Conservation (phyloP, 2,329 filamentous ascomycete species). For the Botryosphaeria dothidea region DNA sequence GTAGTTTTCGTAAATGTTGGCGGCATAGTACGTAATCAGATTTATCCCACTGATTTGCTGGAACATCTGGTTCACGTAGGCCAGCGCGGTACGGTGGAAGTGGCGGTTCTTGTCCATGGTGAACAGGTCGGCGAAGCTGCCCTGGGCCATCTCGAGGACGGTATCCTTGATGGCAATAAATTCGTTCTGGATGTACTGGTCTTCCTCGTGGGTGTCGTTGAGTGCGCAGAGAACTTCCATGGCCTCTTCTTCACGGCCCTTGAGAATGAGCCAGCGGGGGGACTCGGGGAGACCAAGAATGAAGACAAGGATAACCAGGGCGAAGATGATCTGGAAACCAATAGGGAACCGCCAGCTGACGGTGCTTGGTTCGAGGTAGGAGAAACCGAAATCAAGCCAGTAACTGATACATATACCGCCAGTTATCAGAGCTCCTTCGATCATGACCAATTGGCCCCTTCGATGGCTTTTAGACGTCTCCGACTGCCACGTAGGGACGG, state of each 20-base stretch:
- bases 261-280: conserved; percentile 59
- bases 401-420: conserved; percentile 47
- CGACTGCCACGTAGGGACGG: conserved; percentile 49
- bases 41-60: conserved; percentile 45
- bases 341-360: conserved; percentile 57
- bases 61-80: conserved; percentile 61
- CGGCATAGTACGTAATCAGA: conserved; percentile 33
- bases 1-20: conserved; percentile 44
- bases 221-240: conserved; percentile 36
- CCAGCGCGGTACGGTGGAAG: conserved; percentile 57
- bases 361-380: conserved; percentile 48
- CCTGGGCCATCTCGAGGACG: conserved; percentile 42
- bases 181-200: conserved; percentile 38
- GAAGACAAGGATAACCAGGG: conserved; percentile 51
- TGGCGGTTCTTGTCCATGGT: conserved; percentile 59
- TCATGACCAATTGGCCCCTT: conserved; percentile 50
- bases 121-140: conserved; percentile 59
- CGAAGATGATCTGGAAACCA: conserved; percentile 60
- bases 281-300: conserved; percentile 57
- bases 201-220: conserved; percentile 31
- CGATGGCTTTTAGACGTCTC: conserved; percentile 49
- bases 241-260: conserved; percentile 52
- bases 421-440: conserved; percentile 48
- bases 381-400: conserved; percentile 45
- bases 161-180: conserved; percentile 40